Conservation (phyloP, 768 basidiomycete genomes). For the Suillus bovinus region DNA sequence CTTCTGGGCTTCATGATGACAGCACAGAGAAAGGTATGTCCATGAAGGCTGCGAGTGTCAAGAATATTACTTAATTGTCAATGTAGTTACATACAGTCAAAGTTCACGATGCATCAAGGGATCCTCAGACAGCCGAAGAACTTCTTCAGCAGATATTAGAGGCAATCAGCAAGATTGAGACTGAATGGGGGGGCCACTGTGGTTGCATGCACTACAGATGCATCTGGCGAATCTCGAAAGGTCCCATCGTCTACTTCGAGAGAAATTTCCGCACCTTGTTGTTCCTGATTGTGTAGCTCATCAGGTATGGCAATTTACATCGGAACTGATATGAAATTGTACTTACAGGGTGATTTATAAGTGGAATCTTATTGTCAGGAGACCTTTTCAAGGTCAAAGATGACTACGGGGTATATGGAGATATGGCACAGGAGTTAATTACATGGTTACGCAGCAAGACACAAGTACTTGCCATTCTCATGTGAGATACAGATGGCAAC, state of each 20-base stretch:
- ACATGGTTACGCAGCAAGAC: too few species aligned
- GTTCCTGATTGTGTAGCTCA: conserved; percentile 37
- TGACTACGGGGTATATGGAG: too few species aligned
- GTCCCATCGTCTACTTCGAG: conserved; percentile 20
- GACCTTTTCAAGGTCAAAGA: too few species aligned
- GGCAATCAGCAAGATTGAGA: conserved; percentile 19
- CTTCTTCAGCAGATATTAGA: conserved; percentile 25
- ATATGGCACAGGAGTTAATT: background rate
- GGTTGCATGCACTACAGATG: conserved; percentile 33
- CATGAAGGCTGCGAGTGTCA: background rate
- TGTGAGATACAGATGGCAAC: too few species aligned
- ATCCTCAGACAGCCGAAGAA: conserved; percentile 34
- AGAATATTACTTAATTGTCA: conserved; percentile 1
- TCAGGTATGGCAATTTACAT: conserved; percentile 28
- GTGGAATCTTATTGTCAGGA: too few species aligned
- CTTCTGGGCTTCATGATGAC: conserved; percentile 36
- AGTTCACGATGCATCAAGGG: conserved; percentile 33
- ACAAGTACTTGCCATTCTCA: too few species aligned
- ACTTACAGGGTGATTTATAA: too few species aligned
- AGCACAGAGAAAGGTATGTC: conserved; percentile 20
- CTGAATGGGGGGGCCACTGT: conserved; percentile 25
- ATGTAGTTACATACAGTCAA: conserved; percentile 31
- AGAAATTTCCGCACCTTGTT: conserved; percentile 27
- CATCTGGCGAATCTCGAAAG: conserved; percentile 35
- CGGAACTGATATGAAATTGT: too few species aligned